phyloP scores from a whole-genome alignment of 305 asterid genomes.

The Fraxinus paxiana region DNA sequence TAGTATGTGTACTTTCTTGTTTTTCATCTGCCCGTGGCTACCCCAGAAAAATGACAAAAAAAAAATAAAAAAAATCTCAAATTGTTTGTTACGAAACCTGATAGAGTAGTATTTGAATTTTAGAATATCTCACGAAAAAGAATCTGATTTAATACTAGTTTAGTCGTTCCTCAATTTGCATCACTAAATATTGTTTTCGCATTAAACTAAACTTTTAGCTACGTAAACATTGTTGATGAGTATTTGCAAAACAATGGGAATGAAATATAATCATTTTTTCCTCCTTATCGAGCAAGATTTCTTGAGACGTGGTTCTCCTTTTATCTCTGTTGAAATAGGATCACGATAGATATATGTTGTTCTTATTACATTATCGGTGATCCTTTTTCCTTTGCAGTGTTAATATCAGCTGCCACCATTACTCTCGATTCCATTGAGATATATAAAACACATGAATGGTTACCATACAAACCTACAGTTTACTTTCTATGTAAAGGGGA shows the following conservation, averaged over 20 bases:
- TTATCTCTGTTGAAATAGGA: neutral
- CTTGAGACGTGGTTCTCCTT: neutral
- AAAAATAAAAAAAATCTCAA: neutral
- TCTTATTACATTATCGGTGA: neutral
- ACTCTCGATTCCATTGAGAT: constrained; percentile 70
- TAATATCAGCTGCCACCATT: constrained; percentile 53
- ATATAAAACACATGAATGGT: constrained; percentile 62
- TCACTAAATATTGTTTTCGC: neutral
- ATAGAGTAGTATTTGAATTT: neutral
- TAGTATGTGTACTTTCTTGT: neutral
- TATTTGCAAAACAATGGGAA: neutral
- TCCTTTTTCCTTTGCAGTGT: constrained; percentile 29
- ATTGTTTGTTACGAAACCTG: neutral
- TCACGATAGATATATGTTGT: neutral
- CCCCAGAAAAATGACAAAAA: neutral
- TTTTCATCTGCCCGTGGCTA: neutral
- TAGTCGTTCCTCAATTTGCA: neutral
- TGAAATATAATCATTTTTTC: neutral
- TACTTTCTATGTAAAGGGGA: constrained; percentile 72
- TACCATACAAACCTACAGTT: constrained; percentile 50
- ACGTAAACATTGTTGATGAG: neutral
- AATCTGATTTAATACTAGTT: neutral
- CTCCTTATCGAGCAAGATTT: neutral
- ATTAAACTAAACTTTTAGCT: neutral
- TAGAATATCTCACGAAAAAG: neutral